Conservation (phyloP, 179 eudicot genomes). For the Amaranthus tricolor region DNA sequence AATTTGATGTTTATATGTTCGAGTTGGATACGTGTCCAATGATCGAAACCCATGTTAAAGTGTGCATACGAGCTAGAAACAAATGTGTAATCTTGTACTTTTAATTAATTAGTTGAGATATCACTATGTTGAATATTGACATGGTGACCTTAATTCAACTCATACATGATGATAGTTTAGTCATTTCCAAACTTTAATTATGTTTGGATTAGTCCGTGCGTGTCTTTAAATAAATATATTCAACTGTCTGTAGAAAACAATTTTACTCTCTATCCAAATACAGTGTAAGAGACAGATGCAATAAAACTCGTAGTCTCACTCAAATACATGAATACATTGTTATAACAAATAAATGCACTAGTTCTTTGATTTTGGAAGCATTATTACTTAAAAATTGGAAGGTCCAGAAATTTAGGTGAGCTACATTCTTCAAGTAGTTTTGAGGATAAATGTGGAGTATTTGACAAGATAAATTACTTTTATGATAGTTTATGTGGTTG, state of each 20-base stretch:
- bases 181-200: neutral
- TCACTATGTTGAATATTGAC: conserved; percentile 17
- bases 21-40: neutral
- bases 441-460: neutral
- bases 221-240: neutral
- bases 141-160: conserved; percentile 14
- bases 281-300: too few species aligned
- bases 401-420: conserved; percentile 5
- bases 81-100: neutral
- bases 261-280: too few species aligned
- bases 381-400: neutral
- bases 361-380: neutral
- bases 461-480: neutral
- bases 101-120: neutral
- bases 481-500: neutral
- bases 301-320: too few species aligned
- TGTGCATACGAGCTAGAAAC: neutral
- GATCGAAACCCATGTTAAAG: neutral
- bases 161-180: neutral
- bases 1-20: too few species aligned
- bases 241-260: neutral
- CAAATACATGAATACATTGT: too few species aligned
- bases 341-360: neutral
- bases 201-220: neutral
- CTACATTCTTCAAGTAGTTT: neutral